A percentile compares a stretch with the other conserved stretches of the same genome.
phyloP scores from a whole-genome alignment of 352 stramenopile species.

The Phytopythium litorale region DNA sequence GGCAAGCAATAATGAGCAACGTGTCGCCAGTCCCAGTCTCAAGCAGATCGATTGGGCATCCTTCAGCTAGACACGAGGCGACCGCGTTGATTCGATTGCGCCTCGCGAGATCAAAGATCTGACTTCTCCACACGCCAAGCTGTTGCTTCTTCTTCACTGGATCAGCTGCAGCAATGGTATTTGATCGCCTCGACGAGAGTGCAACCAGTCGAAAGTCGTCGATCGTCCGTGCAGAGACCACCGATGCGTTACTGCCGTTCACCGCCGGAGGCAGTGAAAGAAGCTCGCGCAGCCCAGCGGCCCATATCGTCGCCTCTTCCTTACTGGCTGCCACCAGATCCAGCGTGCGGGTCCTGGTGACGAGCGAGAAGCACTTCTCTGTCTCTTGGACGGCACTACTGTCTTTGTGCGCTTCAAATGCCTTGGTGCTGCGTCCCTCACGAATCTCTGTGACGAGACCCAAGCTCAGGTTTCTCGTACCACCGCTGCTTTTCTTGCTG shows the following conservation, averaged over 20 bases:
- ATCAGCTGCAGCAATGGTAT: not conserved
- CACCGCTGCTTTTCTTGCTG: conserved; percentile 28
- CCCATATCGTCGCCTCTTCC: conserved; percentile 69
- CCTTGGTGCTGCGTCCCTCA: conserved; percentile 49
- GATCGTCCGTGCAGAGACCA: conserved; percentile 35
- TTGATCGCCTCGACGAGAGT: conserved; percentile 19
- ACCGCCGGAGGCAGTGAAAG: conserved; percentile 18
- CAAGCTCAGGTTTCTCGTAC: conserved; percentile 29
- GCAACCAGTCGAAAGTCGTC: conserved; percentile 43
- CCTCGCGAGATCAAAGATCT: conserved; percentile 58
- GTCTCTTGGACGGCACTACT: conserved; percentile 38
- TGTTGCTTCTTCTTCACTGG: conserved; percentile 33
- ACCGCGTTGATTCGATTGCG: conserved; percentile 39
- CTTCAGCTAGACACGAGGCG: conserved; percentile 43
- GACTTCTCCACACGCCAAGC: conserved; percentile 44
- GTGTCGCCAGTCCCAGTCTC: conserved; percentile 73
- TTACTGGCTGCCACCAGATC: conserved; percentile 79
- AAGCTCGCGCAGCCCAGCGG: conserved; percentile 36
- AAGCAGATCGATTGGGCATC: conserved; percentile 72
- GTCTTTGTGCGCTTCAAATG: conserved; percentile 51
- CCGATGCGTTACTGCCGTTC: conserved; percentile 8
- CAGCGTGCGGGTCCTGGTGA: conserved; percentile 51
- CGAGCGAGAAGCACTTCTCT: conserved; percentile 69
- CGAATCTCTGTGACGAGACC: conserved; percentile 50
- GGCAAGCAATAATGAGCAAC: conserved; percentile 74